phyloP scores from a whole-genome alignment of 148 eudicot species.

The Beta vulgaris region DNA sequence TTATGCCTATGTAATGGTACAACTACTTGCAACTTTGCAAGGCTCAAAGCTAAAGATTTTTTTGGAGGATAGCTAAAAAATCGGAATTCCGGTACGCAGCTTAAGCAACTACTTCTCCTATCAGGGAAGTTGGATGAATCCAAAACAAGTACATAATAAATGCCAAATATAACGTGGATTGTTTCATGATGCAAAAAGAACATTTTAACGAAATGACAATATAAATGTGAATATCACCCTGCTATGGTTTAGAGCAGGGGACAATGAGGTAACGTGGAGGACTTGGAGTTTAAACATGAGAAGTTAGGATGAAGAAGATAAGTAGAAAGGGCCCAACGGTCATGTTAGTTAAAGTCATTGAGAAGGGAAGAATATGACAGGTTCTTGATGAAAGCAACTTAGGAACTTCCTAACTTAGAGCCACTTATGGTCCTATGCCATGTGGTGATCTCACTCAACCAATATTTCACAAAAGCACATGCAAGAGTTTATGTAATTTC shows the following conservation, averaged over 20 bases:
- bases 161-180: conserved; percentile 6
- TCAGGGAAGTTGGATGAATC: background rate
- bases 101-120: background rate
- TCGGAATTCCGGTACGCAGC: background rate
- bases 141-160: conserved; percentile 8
- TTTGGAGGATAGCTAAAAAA: background rate
- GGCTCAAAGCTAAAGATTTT: background rate
- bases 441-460: conserved; percentile 11
- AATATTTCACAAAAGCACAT: conserved; percentile 19
- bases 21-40: background rate
- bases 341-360: conserved; percentile 22
- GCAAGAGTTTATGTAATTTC: conserved; percentile 17
- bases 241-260: conserved; percentile 5
- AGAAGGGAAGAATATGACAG: conserved; percentile 12
- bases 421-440: conserved; percentile 19
- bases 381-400: conserved; percentile 13
- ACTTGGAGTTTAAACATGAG: background rate
- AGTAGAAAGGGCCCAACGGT: conserved; percentile 13
- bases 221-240: background rate
- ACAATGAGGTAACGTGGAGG: conserved; percentile 12
- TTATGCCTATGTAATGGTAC: background rate
- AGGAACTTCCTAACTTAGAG: conserved; percentile 16
- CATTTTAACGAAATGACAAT: background rate
- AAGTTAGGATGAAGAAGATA: conserved; percentile 10
- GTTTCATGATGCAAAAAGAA: conserved; percentile 4